Percentiles rank a stretch among this genome's conserved stretches.
Evolutionary conservation across 2,329 filamentous ascomycete genomes (phyloP).

Genomic region (Monosporascus sp.): DNA sequence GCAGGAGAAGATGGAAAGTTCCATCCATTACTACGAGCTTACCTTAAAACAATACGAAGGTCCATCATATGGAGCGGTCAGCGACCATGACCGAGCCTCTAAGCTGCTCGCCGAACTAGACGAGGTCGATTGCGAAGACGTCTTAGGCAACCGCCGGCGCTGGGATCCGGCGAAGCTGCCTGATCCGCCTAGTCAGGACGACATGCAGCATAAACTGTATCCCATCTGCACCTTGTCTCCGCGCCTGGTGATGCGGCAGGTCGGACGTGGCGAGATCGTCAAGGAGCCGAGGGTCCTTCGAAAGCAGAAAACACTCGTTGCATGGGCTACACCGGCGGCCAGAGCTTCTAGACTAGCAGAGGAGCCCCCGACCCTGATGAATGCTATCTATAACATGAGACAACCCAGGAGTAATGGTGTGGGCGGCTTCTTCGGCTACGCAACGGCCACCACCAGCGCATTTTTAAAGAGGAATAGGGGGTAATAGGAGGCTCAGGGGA

Average conservation of each 20-base stretch:
- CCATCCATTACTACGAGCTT: neutral
- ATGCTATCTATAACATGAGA: neutral
- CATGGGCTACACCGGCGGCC: neutral
- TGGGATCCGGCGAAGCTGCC: neutral
- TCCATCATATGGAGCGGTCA: neutral
- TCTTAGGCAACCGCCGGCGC: neutral
- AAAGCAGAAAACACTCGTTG: neutral
- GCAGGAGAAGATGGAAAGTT: neutral
- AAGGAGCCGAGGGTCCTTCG: neutral
- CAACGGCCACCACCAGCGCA: too few relatives aligned
- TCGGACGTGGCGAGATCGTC: neutral
- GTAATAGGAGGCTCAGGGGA: too few relatives aligned
- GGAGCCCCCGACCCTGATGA: neutral
- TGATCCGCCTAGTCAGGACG: neutral
- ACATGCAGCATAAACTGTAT: neutral
- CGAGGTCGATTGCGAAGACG: neutral
- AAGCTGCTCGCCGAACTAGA: neutral
- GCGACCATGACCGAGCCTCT: neutral
- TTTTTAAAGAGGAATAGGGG: neutral
- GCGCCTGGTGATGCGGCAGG: slow-evolving; percentile 2
- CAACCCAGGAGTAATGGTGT: neutral
- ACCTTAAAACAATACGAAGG: neutral
- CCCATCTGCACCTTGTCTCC: neutral
- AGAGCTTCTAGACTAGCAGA: neutral
- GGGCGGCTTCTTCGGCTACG: too few relatives aligned